Conservation (phyloP, 2,329 filamentous ascomycete species). For the Aspergillus neoniger region DNA sequence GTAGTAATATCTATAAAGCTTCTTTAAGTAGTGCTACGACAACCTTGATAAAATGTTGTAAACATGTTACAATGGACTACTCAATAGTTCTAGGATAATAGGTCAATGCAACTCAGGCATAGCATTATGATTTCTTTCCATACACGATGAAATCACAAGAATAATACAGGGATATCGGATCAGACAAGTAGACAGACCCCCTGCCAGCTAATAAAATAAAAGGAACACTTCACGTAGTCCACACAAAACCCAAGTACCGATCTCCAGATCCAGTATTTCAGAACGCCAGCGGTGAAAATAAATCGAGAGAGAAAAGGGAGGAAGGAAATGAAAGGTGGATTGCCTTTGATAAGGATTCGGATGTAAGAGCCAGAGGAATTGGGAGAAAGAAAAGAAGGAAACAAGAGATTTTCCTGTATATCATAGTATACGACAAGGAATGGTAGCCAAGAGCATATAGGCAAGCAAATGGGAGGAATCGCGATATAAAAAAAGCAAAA, state of each 20-base stretch:
- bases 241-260: conserved; percentile 31
- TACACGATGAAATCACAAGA: conserved; percentile 11
- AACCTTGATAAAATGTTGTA: too few species aligned
- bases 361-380: conserved; percentile 15
- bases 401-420: conserved; percentile 23
- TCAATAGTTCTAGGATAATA: conserved; percentile 5
- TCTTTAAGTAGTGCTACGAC: too few species aligned
- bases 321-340: conserved; percentile 13
- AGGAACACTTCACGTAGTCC: conserved; percentile 11
- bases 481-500: conserved; percentile 11
- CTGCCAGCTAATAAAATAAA: conserved; percentile 10
- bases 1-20: too few species aligned
- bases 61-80: neutral
- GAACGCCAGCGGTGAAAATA: conserved; percentile 33
- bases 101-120: conserved; percentile 16
- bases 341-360: conserved; percentile 21
- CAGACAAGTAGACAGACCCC: conserved; percentile 11
- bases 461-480: conserved; percentile 12
- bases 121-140: conserved; percentile 24
- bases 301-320: conserved; percentile 15
- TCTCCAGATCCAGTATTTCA: conserved; percentile 38
- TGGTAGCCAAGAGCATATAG: conserved; percentile 16
- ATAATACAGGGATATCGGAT: conserved; percentile 21
- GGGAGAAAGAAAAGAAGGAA: conserved; percentile 10
- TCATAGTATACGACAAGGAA: conserved; percentile 26